Conservation (phyloP, 495 filamentous ascomycete species). For the Aspergillus indologenus region DNA sequence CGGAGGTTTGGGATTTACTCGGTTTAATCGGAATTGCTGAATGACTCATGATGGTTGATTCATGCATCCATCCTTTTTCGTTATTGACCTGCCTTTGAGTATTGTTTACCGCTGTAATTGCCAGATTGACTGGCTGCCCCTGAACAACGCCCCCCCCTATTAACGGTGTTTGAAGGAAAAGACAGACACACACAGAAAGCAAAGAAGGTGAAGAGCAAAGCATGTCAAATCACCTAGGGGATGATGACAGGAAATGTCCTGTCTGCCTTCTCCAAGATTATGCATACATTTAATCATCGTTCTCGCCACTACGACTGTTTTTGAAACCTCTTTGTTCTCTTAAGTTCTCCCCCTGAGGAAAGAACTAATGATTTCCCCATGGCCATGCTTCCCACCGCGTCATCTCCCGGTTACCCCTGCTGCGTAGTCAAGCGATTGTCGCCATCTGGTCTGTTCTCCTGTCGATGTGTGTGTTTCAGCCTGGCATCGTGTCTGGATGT, state of each 20-base stretch:
- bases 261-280: background rate
- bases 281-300: background rate
- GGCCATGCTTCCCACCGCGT: conserved; percentile 1
- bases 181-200: background rate
- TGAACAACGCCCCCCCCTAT: background rate
- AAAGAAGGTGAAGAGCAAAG: background rate
- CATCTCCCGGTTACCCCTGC: conserved; percentile 3
- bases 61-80: too few species aligned
- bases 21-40: background rate
- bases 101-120: background rate
- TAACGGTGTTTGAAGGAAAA: background rate
- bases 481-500: conserved; percentile 9
- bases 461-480: conserved; percentile 8
- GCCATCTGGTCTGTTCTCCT: conserved; percentile 6
- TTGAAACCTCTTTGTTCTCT: background rate
- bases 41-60: background rate
- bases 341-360: background rate
- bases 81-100: too few species aligned
- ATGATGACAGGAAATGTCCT: background rate
- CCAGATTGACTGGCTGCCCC: background rate
- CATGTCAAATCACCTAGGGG: background rate
- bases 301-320: background rate
- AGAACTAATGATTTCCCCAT: background rate
- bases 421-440: conserved; percentile 2
- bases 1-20: background rate